Percentiles rank a stretch among this genome's conserved stretches.
These are phyloP conservation scores for Schizophyllum amplum DNA, from an alignment of 1,284 basidiomycete species.

Conservation along the genomic window DNA sequence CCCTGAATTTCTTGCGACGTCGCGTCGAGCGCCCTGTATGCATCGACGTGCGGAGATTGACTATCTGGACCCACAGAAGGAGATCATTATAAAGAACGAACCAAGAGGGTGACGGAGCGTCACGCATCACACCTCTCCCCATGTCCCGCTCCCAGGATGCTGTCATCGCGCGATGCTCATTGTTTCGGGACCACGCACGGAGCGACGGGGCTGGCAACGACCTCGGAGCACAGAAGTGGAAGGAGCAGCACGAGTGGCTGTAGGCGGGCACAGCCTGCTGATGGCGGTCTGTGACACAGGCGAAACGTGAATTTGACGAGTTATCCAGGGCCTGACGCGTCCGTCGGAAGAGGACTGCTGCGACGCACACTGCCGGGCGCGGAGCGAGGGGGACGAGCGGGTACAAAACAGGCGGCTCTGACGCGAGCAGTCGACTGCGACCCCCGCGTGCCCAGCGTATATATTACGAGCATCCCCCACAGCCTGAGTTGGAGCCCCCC, in stretches of 20 bases:
- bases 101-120: not conserved
- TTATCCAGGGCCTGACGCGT: not conserved
- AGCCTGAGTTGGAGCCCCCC: too few relatives aligned
- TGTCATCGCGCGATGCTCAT: not conserved
- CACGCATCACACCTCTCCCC: not conserved
- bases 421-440: not conserved
- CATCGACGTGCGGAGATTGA: too few relatives aligned
- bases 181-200: not conserved
- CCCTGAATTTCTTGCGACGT: too few relatives aligned
- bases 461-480: too few relatives aligned
- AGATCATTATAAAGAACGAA: not conserved
- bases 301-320: not conserved
- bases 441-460: not conserved
- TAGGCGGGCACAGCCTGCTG: not conserved
- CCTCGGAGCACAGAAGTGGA: not conserved
- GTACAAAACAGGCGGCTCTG: not conserved
- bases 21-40: too few relatives aligned
- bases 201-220: not conserved
- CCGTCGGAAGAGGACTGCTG: not conserved
- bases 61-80: too few relatives aligned
- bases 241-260: not conserved
- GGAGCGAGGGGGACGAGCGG: not conserved
- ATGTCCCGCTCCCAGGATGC: not conserved
- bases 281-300: not conserved
- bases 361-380: not conserved